Base-by-base conservation (phyloP, 1,284 basidiomycete genomes). In the Spongispora temasekensis region DNA sequence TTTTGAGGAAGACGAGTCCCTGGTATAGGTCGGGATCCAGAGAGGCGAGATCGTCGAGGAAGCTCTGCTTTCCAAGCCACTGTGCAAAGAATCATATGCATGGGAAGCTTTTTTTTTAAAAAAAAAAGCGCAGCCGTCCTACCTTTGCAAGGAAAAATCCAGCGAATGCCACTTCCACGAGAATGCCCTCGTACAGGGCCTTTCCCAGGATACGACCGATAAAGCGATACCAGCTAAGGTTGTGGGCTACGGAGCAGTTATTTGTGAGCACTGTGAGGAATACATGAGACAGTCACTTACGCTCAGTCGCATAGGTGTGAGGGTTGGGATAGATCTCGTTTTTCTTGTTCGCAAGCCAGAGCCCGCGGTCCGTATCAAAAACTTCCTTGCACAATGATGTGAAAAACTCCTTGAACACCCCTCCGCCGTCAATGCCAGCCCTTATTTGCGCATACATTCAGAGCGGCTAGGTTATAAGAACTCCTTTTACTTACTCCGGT, bases 371-470 rank as follows among this genome's bases (percentile, higher is more conserved):
- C 0, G 92, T 92, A 70, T 99, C 95, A 65, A 99, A 98, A 0
- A 93, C 96, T 74, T 98, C 95, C 69, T 93, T 95, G 57, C 88
- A 90, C 23, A 98, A 75, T 15, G 89, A 91, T 2, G 95, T 98
- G 69, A 99, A 85, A 71, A 99, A 97, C 76, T 98, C 97, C 73
- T 99, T 99, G 81, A 98, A 98, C 9, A 99, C 87, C 0, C 97
- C 97, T 3, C 97, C 96, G 1, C 97, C 97, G 68, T 99, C 96
- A 34, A 97, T 96, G 0, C 95, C 94, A 31, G 90, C 89, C 71
- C 92, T 91, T 63, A 59, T 27, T 65, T 37, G 9, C 67, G 56
- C 58, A 37, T 54, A 2, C n/a, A 28, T 56, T 59, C 37, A 60
- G 30, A 62, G 60, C 32, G n/a, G 25, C 21, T 15, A n/a, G 46